Evolutionary conservation across 495 filamentous ascomycete genomes (phyloP).

Genomic region (Hypoxylon cercidicola): DNA sequence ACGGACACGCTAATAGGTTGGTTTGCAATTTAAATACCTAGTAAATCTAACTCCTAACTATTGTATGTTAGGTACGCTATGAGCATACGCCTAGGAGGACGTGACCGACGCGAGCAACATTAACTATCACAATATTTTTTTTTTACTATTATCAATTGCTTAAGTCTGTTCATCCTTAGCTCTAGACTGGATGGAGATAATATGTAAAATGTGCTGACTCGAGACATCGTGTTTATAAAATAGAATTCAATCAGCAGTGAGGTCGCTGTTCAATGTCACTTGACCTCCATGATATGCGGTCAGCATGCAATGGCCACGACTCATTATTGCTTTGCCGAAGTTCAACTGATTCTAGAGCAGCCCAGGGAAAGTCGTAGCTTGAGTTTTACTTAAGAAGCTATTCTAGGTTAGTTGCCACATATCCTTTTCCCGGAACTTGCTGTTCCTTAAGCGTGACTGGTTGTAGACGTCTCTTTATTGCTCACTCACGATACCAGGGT

Average conservation of each 20-base stretch:
- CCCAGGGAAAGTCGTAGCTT: not conserved
- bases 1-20: no score
- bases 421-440: not conserved
- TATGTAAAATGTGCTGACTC: no score
- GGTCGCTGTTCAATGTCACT: not conserved
- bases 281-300: not conserved
- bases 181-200: no score
- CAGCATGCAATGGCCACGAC: not conserved
- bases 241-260: not conserved
- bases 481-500: not conserved
- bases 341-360: not conserved
- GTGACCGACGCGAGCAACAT: no score
- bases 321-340: not conserved
- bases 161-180: no score
- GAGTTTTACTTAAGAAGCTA: not conserved
- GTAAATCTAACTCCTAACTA: no score
- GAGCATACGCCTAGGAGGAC: no score
- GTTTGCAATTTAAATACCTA: no score
- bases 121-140: no score
- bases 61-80: no score
- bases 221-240: not conserved
- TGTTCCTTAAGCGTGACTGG: not conserved
- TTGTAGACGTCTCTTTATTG: not conserved
- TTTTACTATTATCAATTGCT: no score
- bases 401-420: not conserved